Conservation (phyloP, 2,329 filamentous ascomycete genomes). For the Phialophora macrospora region DNA sequence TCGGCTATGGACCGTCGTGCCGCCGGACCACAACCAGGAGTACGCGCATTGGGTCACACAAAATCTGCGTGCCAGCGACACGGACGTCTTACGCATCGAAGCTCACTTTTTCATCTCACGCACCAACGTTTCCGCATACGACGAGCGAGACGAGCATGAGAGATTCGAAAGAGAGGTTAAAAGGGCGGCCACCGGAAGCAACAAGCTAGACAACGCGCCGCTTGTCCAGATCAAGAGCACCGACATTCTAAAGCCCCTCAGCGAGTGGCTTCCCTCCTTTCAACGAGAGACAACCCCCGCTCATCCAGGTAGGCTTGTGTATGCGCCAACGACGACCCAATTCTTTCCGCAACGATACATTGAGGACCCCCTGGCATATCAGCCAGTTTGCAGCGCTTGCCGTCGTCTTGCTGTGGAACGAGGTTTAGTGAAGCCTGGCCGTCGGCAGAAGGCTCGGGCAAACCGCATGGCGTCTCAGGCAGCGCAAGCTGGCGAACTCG, state of each 20-base stretch:
- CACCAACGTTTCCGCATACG: neutral
- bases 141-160: neutral
- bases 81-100: neutral
- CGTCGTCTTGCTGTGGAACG: neutral
- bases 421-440: neutral
- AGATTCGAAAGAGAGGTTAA: no score
- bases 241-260: neutral
- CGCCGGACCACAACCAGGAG: neutral
- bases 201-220: neutral
- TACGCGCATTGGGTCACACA: neutral
- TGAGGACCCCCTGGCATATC: neutral
- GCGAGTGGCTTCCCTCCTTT: neutral
- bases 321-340: neutral
- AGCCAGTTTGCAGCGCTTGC: neutral
- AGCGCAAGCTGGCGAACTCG: no score
- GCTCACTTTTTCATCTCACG: neutral
- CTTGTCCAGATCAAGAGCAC: neutral
- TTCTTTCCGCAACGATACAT: neutral
- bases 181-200: neutral
- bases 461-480: neutral
- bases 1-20: neutral
- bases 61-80: neutral
- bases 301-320: neutral
- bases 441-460: neutral
- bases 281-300: neutral